Conservation (phyloP, 257 asterid species). For the Gynochthodes officinalis region DNA sequence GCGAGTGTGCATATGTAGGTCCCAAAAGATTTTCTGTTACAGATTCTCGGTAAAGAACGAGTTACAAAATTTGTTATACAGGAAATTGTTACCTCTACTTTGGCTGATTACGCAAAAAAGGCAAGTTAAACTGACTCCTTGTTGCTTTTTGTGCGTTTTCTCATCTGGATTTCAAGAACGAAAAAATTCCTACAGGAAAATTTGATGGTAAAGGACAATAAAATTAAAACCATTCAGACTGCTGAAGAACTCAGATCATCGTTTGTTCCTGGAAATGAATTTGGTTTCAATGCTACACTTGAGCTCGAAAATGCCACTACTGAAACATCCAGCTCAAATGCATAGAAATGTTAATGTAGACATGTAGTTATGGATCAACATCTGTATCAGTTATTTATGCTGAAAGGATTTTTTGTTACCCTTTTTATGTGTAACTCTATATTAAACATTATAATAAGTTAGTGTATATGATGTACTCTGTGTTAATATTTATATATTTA, state of each 20-base stretch:
- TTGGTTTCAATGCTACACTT: conserved; percentile 70
- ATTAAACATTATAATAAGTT: too few species aligned
- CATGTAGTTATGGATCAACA: too few species aligned
- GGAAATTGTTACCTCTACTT: conserved; percentile 59
- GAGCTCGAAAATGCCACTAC: conserved; percentile 48
- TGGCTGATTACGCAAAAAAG: conserved; percentile 69
- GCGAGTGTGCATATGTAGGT: conserved; percentile 37
- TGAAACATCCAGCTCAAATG: conserved; percentile 21
- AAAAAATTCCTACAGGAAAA: conserved; percentile 45
- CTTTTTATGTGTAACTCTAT: too few species aligned
- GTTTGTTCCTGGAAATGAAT: conserved; percentile 61
- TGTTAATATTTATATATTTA: too few species aligned
- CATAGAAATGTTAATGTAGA: neutral
- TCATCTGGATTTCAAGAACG: conserved; percentile 12
- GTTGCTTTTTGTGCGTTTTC: neutral
- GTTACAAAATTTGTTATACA: conserved; percentile 64
- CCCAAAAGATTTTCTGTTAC: conserved; percentile 65
- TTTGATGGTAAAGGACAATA: conserved; percentile 61
- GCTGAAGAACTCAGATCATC: conserved; percentile 61
- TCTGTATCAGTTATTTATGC: too few species aligned
- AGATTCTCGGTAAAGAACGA: conserved; percentile 72
- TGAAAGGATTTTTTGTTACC: too few species aligned
- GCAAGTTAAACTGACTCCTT: conserved; percentile 33
- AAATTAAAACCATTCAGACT: conserved; percentile 60
- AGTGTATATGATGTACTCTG: too few species aligned